Evolutionary conservation across 176 grass and related monocot species (phyloP), one percentile per base, ranked within the genome.

Genomic region (Lolium perenne): DNA sequence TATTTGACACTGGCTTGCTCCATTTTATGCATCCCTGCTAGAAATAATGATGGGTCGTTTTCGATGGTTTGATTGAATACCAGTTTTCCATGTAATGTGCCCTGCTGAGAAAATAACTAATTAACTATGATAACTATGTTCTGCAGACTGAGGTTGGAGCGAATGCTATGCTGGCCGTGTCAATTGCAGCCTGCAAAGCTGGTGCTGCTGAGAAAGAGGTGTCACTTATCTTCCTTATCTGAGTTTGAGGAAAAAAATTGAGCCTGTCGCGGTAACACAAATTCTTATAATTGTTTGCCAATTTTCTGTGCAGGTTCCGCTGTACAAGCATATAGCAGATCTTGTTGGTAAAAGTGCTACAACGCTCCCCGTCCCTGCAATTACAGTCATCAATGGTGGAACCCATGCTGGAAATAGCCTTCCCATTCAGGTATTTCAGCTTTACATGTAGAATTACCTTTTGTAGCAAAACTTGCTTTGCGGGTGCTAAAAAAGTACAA

Each of bases 171-270:
- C 77, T 99, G 70, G 94, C 97, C 57, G 97, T 99, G 38, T 99
- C 94, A 75, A 96, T 99, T 81, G 97, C 94, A 86, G 97, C 94
- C 83, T 99, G 97, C 88, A 96, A 94, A 94, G 94, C 97, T 84
- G 97, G 97, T 74, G 94, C 94, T 90, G 80, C 92, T 88, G 97
- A 99, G 90, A 99, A 96, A 88, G 97, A 99, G 93, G 97, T 89
- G 77, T 41, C 53, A 54, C 2, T 80, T 72, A 47, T 74, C 57
- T 79, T 18, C 45, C 45, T 56, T 25, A 77, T 67, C 29, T n/a
- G 54, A n/a, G 11, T 62, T 35, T 25, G 22, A 45, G 10, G 50
- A 17, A 0, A 87, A 59, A 76, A 85, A 10, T n/a, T 8, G 22
- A 56, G 16, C 46, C 12, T 43, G 22, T 62, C 20, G 54, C 0